Percentiles rank a stretch among this genome's conserved stretches.
These are phyloP conservation scores for Pythium rishiriense DNA, from an alignment of 352 stramenopile genomes.

Conservation along the genomic window DNA sequence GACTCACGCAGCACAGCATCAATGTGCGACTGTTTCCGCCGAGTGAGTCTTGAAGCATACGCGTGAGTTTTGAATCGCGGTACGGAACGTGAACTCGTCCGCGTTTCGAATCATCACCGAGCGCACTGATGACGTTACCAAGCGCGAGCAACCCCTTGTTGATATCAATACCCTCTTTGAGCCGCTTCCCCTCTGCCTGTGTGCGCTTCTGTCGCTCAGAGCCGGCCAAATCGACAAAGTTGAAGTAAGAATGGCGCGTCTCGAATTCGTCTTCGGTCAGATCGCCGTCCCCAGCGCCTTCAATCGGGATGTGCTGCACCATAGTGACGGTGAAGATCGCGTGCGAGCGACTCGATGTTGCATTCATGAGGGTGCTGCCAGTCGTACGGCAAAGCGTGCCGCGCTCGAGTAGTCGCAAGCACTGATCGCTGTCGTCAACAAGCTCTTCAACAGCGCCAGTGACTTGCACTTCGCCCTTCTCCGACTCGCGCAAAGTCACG, in stretches of 20 bases:
- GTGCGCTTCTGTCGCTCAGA: constrained; percentile 96
- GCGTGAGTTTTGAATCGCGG: constrained; percentile 93
- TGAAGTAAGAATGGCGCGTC: constrained; percentile 86
- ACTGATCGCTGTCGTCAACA: constrained; percentile 70
- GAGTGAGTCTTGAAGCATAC: constrained; percentile 92
- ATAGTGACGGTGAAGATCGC: constrained; percentile 91
- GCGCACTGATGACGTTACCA: constrained; percentile 97
- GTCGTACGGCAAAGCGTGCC: constrained; percentile 84
- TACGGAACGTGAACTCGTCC: constrained; percentile 93
- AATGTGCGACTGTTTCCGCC: constrained; percentile 92
- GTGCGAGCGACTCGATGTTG: constrained; percentile 89
- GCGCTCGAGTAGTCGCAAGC: constrained; percentile 78
- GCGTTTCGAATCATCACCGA: constrained; percentile 91
- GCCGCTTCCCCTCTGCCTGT: constrained; percentile 87
- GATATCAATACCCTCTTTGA: constrained; percentile 98
- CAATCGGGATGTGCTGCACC: constrained; percentile 74
- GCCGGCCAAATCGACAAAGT: constrained; percentile 92
- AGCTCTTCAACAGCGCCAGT: constrained; percentile 74
- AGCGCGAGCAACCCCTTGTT: constrained; percentile 98
- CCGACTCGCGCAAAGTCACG: constrained; percentile 84
- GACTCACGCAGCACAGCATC: constrained; percentile 92
- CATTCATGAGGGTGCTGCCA: constrained; percentile 92
- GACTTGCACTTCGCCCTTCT: constrained; percentile 80
- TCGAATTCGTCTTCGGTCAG: constrained; percentile 66
- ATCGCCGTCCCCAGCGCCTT: constrained; percentile 38